phyloP scores from a whole-genome alignment of 1,139 yeast species.

The Saccharomyces hybrid region DNA sequence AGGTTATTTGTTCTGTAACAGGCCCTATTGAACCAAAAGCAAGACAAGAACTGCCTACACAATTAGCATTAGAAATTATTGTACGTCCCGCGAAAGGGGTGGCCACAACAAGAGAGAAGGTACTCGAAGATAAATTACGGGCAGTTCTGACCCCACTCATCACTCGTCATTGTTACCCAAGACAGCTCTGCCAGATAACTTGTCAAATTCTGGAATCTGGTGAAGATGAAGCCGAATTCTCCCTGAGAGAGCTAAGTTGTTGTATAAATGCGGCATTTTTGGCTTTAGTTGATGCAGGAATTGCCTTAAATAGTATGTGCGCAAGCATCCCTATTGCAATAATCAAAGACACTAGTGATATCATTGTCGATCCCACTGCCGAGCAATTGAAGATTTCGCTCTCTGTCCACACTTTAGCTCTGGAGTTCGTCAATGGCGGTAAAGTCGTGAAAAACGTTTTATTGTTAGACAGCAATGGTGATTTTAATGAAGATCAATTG shows the following conservation, averaged over 20 bases:
- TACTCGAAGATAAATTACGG: conserved; percentile 64
- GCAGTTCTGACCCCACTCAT: conserved; percentile 56
- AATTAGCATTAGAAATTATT: conserved; percentile 70
- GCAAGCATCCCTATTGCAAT: conserved; percentile 47
- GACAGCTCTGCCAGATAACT: conserved; percentile 78
- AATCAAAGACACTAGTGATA: conserved; percentile 31
- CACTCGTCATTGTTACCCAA: conserved; percentile 63
- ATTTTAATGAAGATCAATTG: conserved; percentile 51
- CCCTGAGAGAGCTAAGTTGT: conserved; percentile 54
- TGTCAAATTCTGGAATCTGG: conserved; percentile 72
- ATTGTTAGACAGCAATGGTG: conserved; percentile 65
- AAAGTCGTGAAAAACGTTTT: conserved; percentile 49
- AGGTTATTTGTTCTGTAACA: conserved; percentile 66
- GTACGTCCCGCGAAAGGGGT: conserved; percentile 75
- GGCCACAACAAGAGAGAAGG: conserved; percentile 67
- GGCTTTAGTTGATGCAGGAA: conserved; percentile 74
- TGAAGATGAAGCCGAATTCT: conserved; percentile 35
- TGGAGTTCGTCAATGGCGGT: conserved; percentile 41
- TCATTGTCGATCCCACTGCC: conserved; percentile 39
- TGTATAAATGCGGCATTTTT: conserved; percentile 65
- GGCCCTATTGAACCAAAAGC: conserved; percentile 88
- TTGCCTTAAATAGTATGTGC: conserved; percentile 58
- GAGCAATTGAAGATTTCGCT: conserved; percentile 38
- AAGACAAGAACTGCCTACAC: conserved; percentile 79
- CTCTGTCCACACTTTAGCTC: conserved; percentile 65